Conservation (phyloP, 257 asterid species). For the Petunia axillaris region DNA sequence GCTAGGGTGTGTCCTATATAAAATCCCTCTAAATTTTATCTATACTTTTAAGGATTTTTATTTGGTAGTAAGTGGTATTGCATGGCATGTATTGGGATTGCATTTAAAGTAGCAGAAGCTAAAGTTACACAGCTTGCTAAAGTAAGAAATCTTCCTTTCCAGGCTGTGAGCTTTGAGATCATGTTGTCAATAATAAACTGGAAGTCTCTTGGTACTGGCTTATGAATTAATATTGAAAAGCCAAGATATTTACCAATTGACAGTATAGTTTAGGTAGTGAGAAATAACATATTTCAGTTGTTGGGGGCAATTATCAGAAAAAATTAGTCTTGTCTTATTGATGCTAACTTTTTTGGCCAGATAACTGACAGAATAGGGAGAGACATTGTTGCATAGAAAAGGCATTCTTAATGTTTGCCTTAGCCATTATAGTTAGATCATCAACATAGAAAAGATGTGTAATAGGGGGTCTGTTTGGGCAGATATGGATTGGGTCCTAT, state of each 20-base stretch:
- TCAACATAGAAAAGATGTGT: no score
- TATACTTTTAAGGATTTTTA: not conserved
- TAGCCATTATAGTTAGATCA: not conserved
- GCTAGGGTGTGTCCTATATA: not conserved
- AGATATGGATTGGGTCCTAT: no score
- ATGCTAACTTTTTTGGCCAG: no score
- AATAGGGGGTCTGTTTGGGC: no score
- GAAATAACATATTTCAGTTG: not conserved
- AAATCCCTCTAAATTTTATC: not conserved
- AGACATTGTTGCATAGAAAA: no score
- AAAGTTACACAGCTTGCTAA: not conserved
- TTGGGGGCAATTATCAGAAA: not conserved
- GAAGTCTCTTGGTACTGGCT: not conserved
- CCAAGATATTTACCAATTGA: not conserved
- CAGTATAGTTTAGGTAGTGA: not conserved
- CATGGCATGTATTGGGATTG: not conserved
- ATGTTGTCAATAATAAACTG: not conserved
- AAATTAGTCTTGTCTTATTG: not conserved
- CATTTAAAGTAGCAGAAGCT: not conserved
- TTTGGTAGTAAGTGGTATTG: not conserved
- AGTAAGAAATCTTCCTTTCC: not conserved
- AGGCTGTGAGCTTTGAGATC: not conserved
- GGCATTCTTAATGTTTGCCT: not conserved
- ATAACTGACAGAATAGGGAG: no score
- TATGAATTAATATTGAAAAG: no score